Evolutionary conservation across 2,329 filamentous ascomycete species (phyloP).

Genomic region (Microthyrium microscopicum): DNA sequence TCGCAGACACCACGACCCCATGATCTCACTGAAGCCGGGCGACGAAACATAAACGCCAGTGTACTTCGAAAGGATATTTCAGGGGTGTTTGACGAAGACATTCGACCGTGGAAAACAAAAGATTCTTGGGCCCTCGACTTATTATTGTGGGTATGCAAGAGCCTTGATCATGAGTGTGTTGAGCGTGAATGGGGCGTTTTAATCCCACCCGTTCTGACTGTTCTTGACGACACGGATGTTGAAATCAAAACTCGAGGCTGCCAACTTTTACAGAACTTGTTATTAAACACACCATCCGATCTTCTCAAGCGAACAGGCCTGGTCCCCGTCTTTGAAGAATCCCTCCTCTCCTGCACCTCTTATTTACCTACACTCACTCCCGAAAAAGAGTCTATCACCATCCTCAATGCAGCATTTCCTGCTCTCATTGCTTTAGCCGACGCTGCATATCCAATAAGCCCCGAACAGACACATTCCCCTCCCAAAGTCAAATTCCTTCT

Average conservation of each 20-base stretch:
- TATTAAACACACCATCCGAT: slow-evolving; percentile 34
- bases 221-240: slow-evolving; percentile 47
- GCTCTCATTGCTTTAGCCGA: slow-evolving; percentile 43
- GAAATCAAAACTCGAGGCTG: slow-evolving; percentile 40
- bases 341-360: slow-evolving; percentile 54
- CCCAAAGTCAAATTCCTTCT: slow-evolving; percentile 24
- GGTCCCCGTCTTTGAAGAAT: slow-evolving; percentile 49
- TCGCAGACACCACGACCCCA: slow-evolving; percentile 15
- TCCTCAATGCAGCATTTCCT: slow-evolving; percentile 50
- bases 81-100: slow-evolving; percentile 19
- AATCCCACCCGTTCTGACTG: slow-evolving; percentile 50
- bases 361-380: slow-evolving; percentile 64
- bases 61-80: slow-evolving; percentile 13
- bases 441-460: slow-evolving; percentile 17
- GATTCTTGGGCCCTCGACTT: slow-evolving; percentile 36
- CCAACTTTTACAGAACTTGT: slow-evolving; percentile 34
- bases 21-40: slow-evolving; percentile 37
- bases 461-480: slow-evolving; percentile 11
- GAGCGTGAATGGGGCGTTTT: slow-evolving; percentile 49
- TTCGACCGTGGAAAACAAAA: slow-evolving; percentile 39
- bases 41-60: slow-evolving; percentile 26
- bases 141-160: slow-evolving; percentile 42
- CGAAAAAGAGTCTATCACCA: slow-evolving; percentile 46
- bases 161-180: slow-evolving; percentile 34
- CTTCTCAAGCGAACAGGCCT: slow-evolving; percentile 49